Percentiles rank a stretch among this genome's conserved stretches.
phyloP scores from a whole-genome alignment of 192 early-diverging fungal genomes.

The Lunasporangiospora selenospora region DNA sequence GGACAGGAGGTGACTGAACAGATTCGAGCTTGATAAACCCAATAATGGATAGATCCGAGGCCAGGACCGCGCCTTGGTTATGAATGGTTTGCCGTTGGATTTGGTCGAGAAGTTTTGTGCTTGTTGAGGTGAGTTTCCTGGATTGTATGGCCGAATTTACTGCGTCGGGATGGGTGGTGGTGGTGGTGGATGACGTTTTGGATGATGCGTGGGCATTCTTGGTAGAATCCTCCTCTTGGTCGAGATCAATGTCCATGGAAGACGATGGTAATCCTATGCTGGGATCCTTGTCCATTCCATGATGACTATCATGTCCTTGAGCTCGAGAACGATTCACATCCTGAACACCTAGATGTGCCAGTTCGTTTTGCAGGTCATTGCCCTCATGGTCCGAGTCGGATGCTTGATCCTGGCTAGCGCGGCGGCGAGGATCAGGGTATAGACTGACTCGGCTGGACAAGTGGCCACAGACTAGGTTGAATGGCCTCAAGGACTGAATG shows the following conservation, averaged over 20 bases:
- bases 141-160: too few relatives aligned
- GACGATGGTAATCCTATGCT: too few relatives aligned
- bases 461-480: constrained; percentile 41
- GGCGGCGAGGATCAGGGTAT: constrained; percentile 29
- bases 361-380: too few relatives aligned
- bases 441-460: constrained; percentile 31
- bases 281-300: too few relatives aligned
- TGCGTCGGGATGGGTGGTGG: too few relatives aligned
- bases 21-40: constrained; percentile 22
- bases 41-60: constrained; percentile 36
- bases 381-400: too few relatives aligned
- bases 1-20: constrained; percentile 34
- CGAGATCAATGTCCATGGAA: too few relatives aligned
- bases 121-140: not conserved
- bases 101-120: not conserved
- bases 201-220: too few relatives aligned
- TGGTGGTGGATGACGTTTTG: too few relatives aligned
- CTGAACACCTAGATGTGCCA: too few relatives aligned
- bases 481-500: not conserved
- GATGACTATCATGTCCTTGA: constrained; percentile 1
- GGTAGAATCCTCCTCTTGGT: too few relatives aligned
- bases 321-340: too few relatives aligned
- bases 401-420: not conserved
- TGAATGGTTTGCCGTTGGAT: constrained; percentile 21
- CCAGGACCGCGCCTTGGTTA: constrained; percentile 31